Evolutionary conservation across 768 basidiomycete species (phyloP).

Genomic region (Lactifluus piperatus): DNA sequence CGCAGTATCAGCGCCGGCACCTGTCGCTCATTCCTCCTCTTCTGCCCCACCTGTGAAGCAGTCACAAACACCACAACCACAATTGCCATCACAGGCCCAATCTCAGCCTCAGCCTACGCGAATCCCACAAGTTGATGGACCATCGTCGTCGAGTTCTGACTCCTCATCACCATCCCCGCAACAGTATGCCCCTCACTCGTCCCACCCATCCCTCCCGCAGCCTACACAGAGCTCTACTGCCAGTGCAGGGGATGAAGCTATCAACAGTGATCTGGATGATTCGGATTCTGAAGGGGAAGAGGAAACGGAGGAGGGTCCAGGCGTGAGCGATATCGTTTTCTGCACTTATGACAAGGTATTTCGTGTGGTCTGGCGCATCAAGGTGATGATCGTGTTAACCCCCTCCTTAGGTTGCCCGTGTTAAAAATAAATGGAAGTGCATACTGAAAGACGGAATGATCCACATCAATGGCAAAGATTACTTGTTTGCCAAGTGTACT

Average conservation of each 20-base stretch:
- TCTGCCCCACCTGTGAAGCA: constrained; percentile 20
- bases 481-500: constrained; percentile 93
- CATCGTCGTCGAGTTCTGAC: constrained; percentile 57
- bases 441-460: constrained; percentile 97
- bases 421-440: constrained; percentile 99
- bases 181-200: constrained; percentile 57
- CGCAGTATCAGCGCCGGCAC: constrained; percentile 40
- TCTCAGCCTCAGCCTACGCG: constrained; percentile 29
- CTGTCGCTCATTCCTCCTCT: constrained; percentile 32
- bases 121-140: constrained; percentile 80
- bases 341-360: constrained; percentile 97
- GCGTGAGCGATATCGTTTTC: constrained; percentile 88
- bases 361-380: neutral
- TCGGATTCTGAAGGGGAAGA: constrained; percentile 84
- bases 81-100: constrained; percentile 7
- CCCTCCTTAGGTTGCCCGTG: constrained; percentile 75
- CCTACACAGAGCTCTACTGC: constrained; percentile 33
- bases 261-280: constrained; percentile 96
- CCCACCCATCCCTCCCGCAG: constrained; percentile 73
- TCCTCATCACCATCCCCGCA: constrained; percentile 58
- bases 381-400: neutral
- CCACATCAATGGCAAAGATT: constrained; percentile 93
- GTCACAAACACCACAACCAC: constrained; percentile 16
- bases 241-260: constrained; percentile 62
- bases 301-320: constrained; percentile 69